Percentiles rank a stretch among this genome's conserved stretches.
phyloP scores from a whole-genome alignment of 352 stramenopile species.

The Globisporangium heterothallicum region DNA sequence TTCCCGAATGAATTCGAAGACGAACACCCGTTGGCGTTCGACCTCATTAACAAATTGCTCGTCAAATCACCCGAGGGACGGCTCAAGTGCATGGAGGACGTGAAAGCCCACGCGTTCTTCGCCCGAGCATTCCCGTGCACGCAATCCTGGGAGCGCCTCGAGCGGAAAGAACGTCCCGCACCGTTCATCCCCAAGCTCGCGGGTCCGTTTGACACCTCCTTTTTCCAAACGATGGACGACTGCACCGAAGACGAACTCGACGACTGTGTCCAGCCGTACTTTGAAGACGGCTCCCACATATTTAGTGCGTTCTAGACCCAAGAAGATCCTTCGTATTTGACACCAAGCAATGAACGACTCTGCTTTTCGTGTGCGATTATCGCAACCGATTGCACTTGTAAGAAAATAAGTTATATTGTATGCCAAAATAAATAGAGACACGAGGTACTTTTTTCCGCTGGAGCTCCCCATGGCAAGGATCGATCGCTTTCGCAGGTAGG shows the following conservation, averaged over 20 bases:
- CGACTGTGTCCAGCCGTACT: slow-evolving; percentile 46
- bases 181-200: slow-evolving; percentile 63
- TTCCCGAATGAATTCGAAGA: slow-evolving; percentile 72
- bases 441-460: no score
- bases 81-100: slow-evolving; percentile 31
- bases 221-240: slow-evolving; percentile 57
- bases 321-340: no score
- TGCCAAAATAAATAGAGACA: no score
- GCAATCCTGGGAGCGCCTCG: slow-evolving; percentile 35
- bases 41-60: slow-evolving; percentile 52
- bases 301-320: slow-evolving; percentile 43
- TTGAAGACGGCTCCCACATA: slow-evolving; percentile 63
- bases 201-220: slow-evolving; percentile 64
- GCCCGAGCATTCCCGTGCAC: slow-evolving; percentile 24
- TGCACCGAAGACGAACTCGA: slow-evolving; percentile 50
- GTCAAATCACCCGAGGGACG: slow-evolving; percentile 51
- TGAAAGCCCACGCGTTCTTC: slow-evolving; percentile 67
- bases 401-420: slow-evolving; percentile 19
- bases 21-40: slow-evolving; percentile 35
- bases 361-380: no score
- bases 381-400: no score
- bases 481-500: no score
- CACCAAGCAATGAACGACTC: no score
- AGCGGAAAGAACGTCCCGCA: slow-evolving; percentile 30
- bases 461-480: no score